A percentile compares a stretch with the other conserved stretches of the same genome.
Evolutionary conservation across 305 asterid genomes (phyloP).

Genomic region (Fraxinus dipetala): DNA sequence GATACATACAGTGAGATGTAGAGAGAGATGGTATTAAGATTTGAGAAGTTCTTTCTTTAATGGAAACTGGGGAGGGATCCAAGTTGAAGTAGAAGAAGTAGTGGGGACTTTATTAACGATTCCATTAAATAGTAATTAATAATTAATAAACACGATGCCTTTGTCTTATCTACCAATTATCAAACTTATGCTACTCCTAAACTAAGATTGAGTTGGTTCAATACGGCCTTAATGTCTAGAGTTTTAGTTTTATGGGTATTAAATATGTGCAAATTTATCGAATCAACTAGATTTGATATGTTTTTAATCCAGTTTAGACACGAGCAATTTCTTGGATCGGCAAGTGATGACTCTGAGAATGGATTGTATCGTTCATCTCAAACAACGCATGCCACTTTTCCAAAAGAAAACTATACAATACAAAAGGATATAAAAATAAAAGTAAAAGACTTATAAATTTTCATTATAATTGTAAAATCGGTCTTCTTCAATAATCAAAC

Average conservation of each 20-base stretch:
- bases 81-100: conserved; percentile 29
- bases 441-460: background rate
- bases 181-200: background rate
- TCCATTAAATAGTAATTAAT: conserved; percentile 4
- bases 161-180: background rate
- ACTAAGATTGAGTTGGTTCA: background rate
- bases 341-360: no score
- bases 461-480: background rate
- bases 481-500: background rate
- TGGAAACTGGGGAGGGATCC: conserved; percentile 54
- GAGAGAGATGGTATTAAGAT: conserved; percentile 25
- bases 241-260: background rate
- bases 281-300: no score
- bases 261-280: background rate
- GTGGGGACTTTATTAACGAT: conserved; percentile 14
- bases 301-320: no score
- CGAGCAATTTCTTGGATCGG: background rate
- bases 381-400: background rate
- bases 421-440: background rate
- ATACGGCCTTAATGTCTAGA: background rate
- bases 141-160: background rate
- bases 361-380: background rate
- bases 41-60: conserved; percentile 44
- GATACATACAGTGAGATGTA: background rate
- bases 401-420: background rate